Evolutionary conservation across 805 yeast species (phyloP), one percentile per base, ranked within the genome.

Genomic region (Cyberlindnera mrakii): DNA sequence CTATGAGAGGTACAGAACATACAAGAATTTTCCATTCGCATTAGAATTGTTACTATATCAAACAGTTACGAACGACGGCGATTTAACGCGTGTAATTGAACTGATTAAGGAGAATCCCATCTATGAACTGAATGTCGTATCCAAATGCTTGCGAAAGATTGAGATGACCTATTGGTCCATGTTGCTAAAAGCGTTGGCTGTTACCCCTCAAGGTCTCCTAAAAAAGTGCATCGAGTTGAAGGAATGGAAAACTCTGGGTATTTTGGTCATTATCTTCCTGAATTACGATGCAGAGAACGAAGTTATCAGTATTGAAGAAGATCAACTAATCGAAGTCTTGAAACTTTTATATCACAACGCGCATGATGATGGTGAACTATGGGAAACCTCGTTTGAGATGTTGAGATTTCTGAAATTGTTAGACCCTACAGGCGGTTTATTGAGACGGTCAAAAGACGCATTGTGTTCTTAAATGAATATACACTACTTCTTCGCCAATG

Each of bases 91-190:
- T 3, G 35, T 57, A 9, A 43, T 58, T 15, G 33, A 46, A 6
- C 35, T 60, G 23, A 46, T 64, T 18, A 51, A 54, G 33, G 34
- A 50, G 7, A 54, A 55, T 38, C 54, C 53, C 13, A 20, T 49
- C 3, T 43, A 46, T 37, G 58, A 54, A 34, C 41, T 60, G 11
- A 53, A 55, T 14, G 66, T 74, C 20, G 67, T 67, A 41, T 71
- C 75, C 16, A 72, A 71, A 44, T 74, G 78, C 52, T 61, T 75
- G 42, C 54, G 80, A 37, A 75, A 75, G 46, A 73, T 75, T n/a
- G 80, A 75, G 50, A 64, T 66, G 25, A 61, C 57, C 20, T 66
- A 69, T 48, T 75, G 80, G 80, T 48, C 58, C 14, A 54, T 54
- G n/a, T 64, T 75, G 37, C 69, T 75, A 44, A 49, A 58, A 2